These are phyloP conservation scores for Dryas drummondii DNA, from an alignment of 306 rosid genomes.

Conservation along the genomic window DNA sequence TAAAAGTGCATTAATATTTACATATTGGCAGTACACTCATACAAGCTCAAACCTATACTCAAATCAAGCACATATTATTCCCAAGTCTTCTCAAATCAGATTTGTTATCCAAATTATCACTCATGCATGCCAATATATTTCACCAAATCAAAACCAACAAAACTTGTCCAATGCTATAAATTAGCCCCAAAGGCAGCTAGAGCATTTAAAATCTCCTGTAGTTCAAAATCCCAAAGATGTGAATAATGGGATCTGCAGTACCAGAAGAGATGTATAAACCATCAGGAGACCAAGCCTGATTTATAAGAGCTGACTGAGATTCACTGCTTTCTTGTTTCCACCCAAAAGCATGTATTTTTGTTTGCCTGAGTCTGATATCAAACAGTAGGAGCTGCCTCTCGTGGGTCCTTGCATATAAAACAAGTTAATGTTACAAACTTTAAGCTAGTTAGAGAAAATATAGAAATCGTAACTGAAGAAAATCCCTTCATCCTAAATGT, in stretches of 20 bases:
- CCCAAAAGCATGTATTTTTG: conserved; percentile 88
- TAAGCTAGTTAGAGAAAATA: conserved; percentile 12
- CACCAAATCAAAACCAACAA: too few species aligned
- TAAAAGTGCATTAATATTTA: too few species aligned
- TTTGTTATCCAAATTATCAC: too few species aligned
- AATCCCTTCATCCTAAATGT: background rate
- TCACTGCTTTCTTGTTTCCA: conserved; percentile 99
- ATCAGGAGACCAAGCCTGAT: conserved; percentile 98
- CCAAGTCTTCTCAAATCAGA: too few species aligned
- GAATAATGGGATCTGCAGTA: conserved; percentile 86
- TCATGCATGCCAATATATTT: too few species aligned
- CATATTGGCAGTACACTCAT: too few species aligned
- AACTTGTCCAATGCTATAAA: too few species aligned
- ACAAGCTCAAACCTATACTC: too few species aligned
- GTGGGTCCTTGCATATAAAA: conserved; percentile 55
- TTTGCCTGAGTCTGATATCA: conserved; percentile 76
- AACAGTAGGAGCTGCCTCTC: conserved; percentile 87
- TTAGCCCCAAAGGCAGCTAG: too few species aligned
- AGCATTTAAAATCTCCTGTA: too few species aligned
- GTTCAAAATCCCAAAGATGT: conserved; percentile 50
- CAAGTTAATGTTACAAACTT: background rate
- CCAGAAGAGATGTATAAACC: conserved; percentile 85
- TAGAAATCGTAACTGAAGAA: conserved; percentile 10
- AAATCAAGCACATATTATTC: too few species aligned
- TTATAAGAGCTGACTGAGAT: conserved; percentile 92